A percentile compares a stretch with the other conserved stretches of the same genome.
Evolutionary conservation across 208 protist genomes (phyloP).

Genomic region (Crithidia brevicula): DNA sequence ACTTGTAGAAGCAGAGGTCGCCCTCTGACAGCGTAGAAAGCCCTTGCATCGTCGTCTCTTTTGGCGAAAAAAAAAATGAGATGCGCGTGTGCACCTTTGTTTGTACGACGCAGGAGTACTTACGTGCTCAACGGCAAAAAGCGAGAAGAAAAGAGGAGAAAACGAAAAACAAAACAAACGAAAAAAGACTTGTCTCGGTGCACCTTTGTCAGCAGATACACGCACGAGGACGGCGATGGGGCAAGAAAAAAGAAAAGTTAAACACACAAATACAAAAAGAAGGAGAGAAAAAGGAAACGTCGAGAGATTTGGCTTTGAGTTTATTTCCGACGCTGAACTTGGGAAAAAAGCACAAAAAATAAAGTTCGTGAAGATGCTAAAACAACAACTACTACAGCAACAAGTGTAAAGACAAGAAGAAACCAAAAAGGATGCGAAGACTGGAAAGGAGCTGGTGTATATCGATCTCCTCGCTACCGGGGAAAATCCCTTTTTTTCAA

Average conservation of each 20-base stretch:
- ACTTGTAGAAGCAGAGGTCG: slow-evolving; percentile 81
- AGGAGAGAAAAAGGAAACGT: background rate
- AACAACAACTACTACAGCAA: too few relatives aligned
- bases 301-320: too few relatives aligned
- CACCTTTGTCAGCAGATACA: too few relatives aligned
- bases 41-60: slow-evolving; percentile 13
- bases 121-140: too few relatives aligned
- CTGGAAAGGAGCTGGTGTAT: background rate
- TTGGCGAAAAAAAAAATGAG: background rate
- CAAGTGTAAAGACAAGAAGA: background rate
- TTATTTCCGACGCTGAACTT: too few relatives aligned
- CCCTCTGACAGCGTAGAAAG: slow-evolving; percentile 37
- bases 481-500: too few relatives aligned
- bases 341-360: slow-evolving; percentile 6
- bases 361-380: background rate
- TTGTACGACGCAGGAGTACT: background rate
- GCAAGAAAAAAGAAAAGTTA: too few relatives aligned
- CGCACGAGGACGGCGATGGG: too few relatives aligned
- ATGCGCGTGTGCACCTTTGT: background rate
- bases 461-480: background rate
- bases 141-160: too few relatives aligned
- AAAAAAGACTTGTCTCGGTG: too few relatives aligned
- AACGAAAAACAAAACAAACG: background rate
- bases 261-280: slow-evolving; percentile 4
- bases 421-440: background rate